phyloP scores from a whole-genome alignment of 495 filamentous ascomycete genomes.

The Bacidia rubella region DNA sequence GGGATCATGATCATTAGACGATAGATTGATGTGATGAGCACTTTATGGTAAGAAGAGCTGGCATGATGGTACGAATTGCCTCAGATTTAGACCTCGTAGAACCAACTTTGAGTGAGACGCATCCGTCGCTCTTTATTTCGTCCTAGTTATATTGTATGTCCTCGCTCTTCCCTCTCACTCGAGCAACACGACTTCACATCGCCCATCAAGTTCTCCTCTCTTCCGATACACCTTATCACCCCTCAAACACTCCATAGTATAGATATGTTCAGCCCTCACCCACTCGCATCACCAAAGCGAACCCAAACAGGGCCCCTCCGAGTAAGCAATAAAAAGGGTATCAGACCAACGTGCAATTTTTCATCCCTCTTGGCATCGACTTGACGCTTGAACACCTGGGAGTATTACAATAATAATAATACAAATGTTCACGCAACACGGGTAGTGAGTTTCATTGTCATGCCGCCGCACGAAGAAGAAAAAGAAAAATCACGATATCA shows the following conservation, averaged over 20 bases:
- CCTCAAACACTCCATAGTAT: too few relatives aligned
- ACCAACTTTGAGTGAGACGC: too few relatives aligned
- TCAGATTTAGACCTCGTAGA: too few relatives aligned
- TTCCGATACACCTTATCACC: too few relatives aligned
- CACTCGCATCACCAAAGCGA: constrained; percentile 4
- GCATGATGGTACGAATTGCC: background rate
- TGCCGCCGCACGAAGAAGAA: constrained; percentile 49
- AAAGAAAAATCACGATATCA: constrained; percentile 26
- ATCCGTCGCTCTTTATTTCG: too few relatives aligned
- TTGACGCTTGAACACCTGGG: constrained; percentile 46
- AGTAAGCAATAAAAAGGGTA: too few relatives aligned
- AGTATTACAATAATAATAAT: too few relatives aligned
- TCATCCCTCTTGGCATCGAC: constrained; percentile 41
- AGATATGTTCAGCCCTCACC: constrained; percentile 14
- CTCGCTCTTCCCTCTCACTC: too few relatives aligned
- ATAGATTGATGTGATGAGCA: background rate
- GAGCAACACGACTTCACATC: background rate
- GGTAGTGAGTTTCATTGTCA: constrained; percentile 29
- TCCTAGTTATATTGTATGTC: too few relatives aligned
- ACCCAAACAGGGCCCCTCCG: background rate
- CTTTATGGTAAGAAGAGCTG: background rate
- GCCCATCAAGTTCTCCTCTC: background rate
- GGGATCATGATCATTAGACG: constrained; percentile 49
- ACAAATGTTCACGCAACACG: constrained; percentile 41
- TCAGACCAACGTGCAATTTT: constrained; percentile 42